Base-by-base conservation (phyloP, 441 rosid genomes). In the Adansonia madagascariensis region DNA sequence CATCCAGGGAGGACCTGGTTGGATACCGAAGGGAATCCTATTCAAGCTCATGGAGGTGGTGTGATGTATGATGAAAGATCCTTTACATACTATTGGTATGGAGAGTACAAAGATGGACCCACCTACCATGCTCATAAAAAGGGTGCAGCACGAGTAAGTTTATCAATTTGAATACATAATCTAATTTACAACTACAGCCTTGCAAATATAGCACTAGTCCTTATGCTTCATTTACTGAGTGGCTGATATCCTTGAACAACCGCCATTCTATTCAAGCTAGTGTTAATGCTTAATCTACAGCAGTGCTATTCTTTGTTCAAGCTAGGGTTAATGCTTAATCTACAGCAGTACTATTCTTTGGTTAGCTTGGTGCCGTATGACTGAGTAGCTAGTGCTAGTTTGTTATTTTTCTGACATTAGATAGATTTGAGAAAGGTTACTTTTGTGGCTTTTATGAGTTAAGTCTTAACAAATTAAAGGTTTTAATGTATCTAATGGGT, bases 11-110 rank as follows among this genome's bases (percentile, higher is more conserved):
- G 88, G 78, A 84, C 90, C 84, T 95, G 99, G 99, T 79, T 90
- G 86, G 99, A 95, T 73, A 95, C 94, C 0, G 91, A 93, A 50
- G 97, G 99, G 63, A 88, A 85, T 75, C 97, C 97, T 18, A 93
- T 95, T 81, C 99, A 95, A 87, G 98, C 98, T 44, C 99, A 93
- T 80, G 99, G 98, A 61, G 98, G 97, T 41, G 95, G 94, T 72
- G 82, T 93, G 72, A 61, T 95, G 7, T 88, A 81, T 43, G 97
- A 93, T 56, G 87, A 85, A 71, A 85, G 66, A 49, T 91, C 93
- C 1, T 75, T 69, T 52, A 90, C 85, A 1, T 90, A 95, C 81
- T 95, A 89, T 76, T 95, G 98, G 98, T 95, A 95, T 77, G 99
- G 97, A 64, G 98, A 93, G 84, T 95, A 90, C 79, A 93, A 95